Evolutionary conservation across 2,329 filamentous ascomycete genomes (phyloP).

Genomic region (Venturia aucupariae): DNA sequence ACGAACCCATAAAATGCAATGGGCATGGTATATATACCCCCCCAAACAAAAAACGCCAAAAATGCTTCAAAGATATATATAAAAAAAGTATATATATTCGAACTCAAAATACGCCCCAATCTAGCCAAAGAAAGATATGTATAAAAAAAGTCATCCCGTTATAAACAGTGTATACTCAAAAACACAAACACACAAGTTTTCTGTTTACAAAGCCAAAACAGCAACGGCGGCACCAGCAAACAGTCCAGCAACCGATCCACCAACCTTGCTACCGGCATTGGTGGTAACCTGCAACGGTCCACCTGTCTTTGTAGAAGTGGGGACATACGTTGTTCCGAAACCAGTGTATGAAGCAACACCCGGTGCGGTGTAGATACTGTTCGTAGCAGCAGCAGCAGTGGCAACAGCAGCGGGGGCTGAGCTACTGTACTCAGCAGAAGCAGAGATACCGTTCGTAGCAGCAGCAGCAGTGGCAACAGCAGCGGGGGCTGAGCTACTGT

Average conservation of each 20-base stretch:
- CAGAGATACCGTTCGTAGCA: not conserved
- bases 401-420: not conserved
- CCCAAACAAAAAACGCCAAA: not conserved
- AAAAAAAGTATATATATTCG: too few relatives aligned
- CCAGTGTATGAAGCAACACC: not conserved
- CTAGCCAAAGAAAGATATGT: not conserved
- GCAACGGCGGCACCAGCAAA: not conserved
- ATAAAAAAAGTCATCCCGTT: not conserved
- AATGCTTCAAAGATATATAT: not conserved
- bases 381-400: slow-evolving; percentile 6
- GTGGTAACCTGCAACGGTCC: slow-evolving; percentile 2
- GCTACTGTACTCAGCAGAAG: too few relatives aligned
- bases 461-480: not conserved
- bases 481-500: not conserved
- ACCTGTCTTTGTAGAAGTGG: not conserved
- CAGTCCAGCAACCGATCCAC: not conserved
- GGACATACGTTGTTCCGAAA: not conserved
- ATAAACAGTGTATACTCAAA: not conserved
- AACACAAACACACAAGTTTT: too few relatives aligned
- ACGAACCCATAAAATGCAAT: not conserved
- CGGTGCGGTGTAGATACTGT: not conserved
- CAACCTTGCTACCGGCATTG: not conserved
- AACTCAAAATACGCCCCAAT: too few relatives aligned
- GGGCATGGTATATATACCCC: too few relatives aligned
- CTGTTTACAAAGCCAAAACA: not conserved